Conservation (phyloP, 352 stramenopile genomes). For the Globisporangium perplexum region DNA sequence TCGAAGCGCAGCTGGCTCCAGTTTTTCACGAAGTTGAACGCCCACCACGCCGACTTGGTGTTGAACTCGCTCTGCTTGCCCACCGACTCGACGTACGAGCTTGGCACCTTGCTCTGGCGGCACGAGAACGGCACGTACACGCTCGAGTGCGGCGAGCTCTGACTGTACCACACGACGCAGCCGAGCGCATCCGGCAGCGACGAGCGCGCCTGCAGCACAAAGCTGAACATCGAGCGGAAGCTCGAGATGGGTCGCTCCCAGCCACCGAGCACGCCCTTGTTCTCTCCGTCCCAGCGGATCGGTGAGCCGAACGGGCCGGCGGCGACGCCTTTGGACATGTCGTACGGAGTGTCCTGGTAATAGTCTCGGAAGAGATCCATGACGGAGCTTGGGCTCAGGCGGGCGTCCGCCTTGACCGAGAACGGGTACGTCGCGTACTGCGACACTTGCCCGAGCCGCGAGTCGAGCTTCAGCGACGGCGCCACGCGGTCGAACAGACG, state of each 20-base stretch:
- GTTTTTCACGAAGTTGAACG: constrained; percentile 74
- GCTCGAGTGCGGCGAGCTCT: constrained; percentile 41
- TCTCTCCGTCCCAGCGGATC: constrained; percentile 63
- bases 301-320: constrained; percentile 86
- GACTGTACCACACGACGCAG: constrained; percentile 43
- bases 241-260: constrained; percentile 90
- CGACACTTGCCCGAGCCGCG: constrained; percentile 52
- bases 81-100: constrained; percentile 30
- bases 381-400: constrained; percentile 51
- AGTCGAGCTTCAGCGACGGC: constrained; percentile 68
- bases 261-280: constrained; percentile 35
- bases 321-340: constrained; percentile 61
- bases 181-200: constrained; percentile 28
- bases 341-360: constrained; percentile 81
- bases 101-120: constrained; percentile 26
- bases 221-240: constrained; percentile 78
- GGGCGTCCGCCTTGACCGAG: constrained; percentile 69
- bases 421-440: constrained; percentile 86
- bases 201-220: constrained; percentile 40
- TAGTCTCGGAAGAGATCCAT: constrained; percentile 78
- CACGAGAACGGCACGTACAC: constrained; percentile 58
- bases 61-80: constrained; percentile 53
- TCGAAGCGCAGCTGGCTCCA: constrained; percentile 65
- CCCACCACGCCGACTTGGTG: constrained; percentile 53
- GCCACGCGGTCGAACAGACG: constrained; percentile 78